These are phyloP conservation scores for Hymenoscyphus fructigenus DNA, from an alignment of 2,329 filamentous ascomycete species.

Conservation along the genomic window DNA sequence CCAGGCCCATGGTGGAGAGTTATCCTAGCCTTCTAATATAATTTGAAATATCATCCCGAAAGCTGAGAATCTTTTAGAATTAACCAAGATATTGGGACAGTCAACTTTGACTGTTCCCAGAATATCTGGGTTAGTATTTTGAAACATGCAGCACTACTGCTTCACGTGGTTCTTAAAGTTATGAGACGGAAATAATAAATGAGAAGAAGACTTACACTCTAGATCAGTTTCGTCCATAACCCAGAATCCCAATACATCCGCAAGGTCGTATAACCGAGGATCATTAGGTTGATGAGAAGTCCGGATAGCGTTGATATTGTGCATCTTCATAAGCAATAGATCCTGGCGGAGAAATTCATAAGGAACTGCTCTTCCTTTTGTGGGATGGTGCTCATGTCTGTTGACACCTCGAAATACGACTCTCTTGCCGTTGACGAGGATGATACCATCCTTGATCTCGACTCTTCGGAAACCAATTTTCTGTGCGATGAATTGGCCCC, in stretches of 20 bases:
- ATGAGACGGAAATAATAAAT: no score
- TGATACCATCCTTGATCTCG: conserved; percentile 58
- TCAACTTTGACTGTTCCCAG: no score
- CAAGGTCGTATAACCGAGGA: conserved; percentile 56
- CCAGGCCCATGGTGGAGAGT: no score
- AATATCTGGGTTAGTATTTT: no score
- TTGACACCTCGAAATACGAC: conserved; percentile 65
- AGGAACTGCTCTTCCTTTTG: conserved; percentile 52
- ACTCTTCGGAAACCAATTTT: conserved; percentile 63
- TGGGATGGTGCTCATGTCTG: conserved; percentile 69
- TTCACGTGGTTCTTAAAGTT: no score
- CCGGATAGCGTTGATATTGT: conserved; percentile 69
- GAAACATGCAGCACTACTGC: no score
- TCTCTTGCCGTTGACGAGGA: conserved; percentile 61
- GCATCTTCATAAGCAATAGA: conserved; percentile 52
- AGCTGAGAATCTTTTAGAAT: no score
- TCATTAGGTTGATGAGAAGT: conserved; percentile 69
- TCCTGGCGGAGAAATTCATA: conserved; percentile 51
- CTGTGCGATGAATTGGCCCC: conserved; percentile 43
- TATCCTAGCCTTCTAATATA: no score
- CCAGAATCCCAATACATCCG: conserved; percentile 67
- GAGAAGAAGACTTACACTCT: conserved; percentile 39
- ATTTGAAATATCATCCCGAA: no score
- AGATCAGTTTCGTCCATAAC: conserved; percentile 54
- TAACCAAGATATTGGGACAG: no score